phyloP scores from a whole-genome alignment of 768 basidiomycete species.

The Dioszegia hungarica region DNA sequence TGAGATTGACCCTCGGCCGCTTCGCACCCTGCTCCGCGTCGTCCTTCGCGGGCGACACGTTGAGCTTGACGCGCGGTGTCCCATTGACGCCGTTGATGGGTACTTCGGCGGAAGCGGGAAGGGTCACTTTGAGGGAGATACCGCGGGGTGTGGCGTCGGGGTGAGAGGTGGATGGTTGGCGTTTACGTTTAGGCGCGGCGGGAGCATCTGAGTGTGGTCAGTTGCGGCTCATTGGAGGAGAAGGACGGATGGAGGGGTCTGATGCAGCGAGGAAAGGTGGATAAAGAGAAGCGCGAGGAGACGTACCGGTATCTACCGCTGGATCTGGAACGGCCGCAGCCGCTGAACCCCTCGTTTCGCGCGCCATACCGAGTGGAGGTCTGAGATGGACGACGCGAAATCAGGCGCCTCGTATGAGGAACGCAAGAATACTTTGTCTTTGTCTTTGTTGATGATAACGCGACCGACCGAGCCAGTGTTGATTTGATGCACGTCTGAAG shows the following conservation, averaged over 20 bases:
- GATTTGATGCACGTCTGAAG: too few relatives aligned
- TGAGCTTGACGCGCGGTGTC: neutral
- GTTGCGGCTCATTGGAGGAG: too few relatives aligned
- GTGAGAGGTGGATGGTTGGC: neutral
- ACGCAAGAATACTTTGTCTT: too few relatives aligned
- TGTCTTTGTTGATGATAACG: too few relatives aligned
- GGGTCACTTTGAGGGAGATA: constrained; percentile 3
- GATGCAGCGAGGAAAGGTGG: neutral
- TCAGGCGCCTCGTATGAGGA: neutral
- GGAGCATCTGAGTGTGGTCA: neutral
- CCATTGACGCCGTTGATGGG: too few relatives aligned
- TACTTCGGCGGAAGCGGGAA: neutral
- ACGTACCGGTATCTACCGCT: neutral
- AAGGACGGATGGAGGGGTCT: neutral
- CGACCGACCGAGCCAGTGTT: too few relatives aligned
- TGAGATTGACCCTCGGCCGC: constrained; percentile 8
- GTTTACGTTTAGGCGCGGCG: neutral
- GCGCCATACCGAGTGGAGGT: neutral
- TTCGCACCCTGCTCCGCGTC: neutral
- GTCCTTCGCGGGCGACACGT: constrained; percentile 2
- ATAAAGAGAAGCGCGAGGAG: too few relatives aligned
- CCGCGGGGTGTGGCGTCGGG: neutral
- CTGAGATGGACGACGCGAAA: neutral
- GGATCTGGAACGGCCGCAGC: neutral
- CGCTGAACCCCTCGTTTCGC: constrained; percentile 11